These are phyloP conservation scores for Hibiscus syriacus DNA, from an alignment of 345 rosid species.

Conservation along the genomic window DNA sequence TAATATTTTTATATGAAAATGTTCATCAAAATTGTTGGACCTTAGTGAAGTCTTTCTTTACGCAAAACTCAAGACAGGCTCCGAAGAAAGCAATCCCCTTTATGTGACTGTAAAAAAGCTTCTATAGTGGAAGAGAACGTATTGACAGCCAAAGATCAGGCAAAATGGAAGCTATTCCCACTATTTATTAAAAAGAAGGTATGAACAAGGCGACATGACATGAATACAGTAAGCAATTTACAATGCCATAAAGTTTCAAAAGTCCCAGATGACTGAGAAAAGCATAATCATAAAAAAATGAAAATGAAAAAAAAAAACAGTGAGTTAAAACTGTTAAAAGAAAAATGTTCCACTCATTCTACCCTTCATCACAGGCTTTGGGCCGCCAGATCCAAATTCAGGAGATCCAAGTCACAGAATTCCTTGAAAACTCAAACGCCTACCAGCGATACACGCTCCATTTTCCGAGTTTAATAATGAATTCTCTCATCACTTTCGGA, in stretches of 20 bases:
- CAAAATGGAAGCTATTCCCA: too few relatives aligned
- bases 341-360: neutral
- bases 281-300: neutral
- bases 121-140: too few relatives aligned
- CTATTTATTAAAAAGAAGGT: neutral
- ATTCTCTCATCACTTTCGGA: slow-evolving; percentile 13
- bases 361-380: neutral
- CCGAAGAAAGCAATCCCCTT: too few relatives aligned
- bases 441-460: neutral
- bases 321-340: neutral
- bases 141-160: too few relatives aligned
- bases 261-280: neutral
- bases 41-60: too few relatives aligned
- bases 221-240: neutral
- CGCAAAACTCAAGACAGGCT: too few relatives aligned
- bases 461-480: neutral
- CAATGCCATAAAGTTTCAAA: neutral
- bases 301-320: neutral
- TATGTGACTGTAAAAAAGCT: too few relatives aligned
- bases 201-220: neutral
- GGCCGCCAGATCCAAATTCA: neutral
- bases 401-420: neutral
- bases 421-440: neutral
- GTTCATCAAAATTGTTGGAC: too few relatives aligned
- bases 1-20: too few relatives aligned